A percentile compares a stretch with the other conserved stretches of the same genome.
phyloP scores from a whole-genome alignment of 2,329 filamentous ascomycete genomes.

The Penicillium sp. region DNA sequence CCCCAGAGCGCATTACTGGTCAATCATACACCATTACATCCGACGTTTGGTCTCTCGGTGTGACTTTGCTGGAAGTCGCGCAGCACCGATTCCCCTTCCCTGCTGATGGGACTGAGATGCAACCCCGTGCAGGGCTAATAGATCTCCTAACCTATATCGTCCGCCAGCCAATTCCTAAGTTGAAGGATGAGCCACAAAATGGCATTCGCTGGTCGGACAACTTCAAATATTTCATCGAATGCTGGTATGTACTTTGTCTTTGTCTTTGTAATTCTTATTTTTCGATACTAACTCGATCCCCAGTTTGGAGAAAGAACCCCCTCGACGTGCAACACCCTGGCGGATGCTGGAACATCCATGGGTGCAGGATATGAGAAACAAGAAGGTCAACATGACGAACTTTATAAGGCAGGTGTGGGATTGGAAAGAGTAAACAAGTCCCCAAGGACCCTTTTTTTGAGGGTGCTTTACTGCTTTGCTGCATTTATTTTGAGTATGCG shows the following conservation, averaged over 20 bases:
- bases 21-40: conserved; percentile 98
- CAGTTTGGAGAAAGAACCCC: conserved; percentile 91
- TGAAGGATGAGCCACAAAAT: conserved; percentile 90
- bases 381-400: conserved; percentile 95
- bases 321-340: conserved; percentile 88
- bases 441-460: background rate
- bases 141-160: conserved; percentile 98
- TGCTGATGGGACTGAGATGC: conserved; percentile 92
- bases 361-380: conserved; percentile 94
- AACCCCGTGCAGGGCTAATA: conserved; percentile 87
- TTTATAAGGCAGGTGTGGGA: conserved; percentile 96
- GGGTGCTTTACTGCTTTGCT: conserved; percentile 10
- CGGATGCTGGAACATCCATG: conserved; percentile 98
- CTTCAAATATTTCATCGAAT: conserved; percentile 99
- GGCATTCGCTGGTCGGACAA: conserved; percentile 93
- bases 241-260: conserved; percentile 65
- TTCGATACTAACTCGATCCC: conserved; percentile 18
- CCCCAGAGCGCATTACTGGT: conserved; percentile 93
- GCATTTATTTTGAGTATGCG: conserved; percentile 18
- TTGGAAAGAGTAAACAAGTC: conserved; percentile 67
- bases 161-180: conserved; percentile 85
- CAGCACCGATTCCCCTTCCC: conserved; percentile 98
- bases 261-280: background rate
- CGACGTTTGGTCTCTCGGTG: conserved; percentile 96
- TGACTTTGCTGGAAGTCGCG: conserved; percentile 97